phyloP scores from a whole-genome alignment of 1,284 basidiomycete species.

The Anthracocystis panici-leucophaei region DNA sequence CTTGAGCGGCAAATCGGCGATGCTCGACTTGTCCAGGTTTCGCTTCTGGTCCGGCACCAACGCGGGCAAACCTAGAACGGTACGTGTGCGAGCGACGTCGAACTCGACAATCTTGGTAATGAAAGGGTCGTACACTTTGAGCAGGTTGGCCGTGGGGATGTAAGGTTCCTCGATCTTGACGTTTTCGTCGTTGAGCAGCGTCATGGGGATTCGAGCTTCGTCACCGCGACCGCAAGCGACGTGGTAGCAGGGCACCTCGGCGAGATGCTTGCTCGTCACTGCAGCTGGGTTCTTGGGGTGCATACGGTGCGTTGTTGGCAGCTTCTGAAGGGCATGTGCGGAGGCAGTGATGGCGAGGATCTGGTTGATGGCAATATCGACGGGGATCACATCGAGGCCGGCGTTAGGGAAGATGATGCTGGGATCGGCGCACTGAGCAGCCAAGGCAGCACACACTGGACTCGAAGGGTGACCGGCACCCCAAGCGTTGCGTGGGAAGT shows the following conservation, averaged over 20 bases:
- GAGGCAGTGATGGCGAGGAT: constrained; percentile 49
- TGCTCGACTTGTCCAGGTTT: constrained; percentile 6
- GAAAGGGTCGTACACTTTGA: constrained; percentile 50
- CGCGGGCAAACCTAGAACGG: constrained; percentile 31
- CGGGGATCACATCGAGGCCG: constrained; percentile 49
- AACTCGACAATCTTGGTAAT: constrained; percentile 47
- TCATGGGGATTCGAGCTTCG: constrained; percentile 39
- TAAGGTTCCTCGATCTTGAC: constrained; percentile 45
- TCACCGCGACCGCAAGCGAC: constrained; percentile 41
- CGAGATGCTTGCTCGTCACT: constrained; percentile 36
- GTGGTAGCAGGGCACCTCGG: constrained; percentile 51
- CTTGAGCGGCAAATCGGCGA: constrained; percentile 39
- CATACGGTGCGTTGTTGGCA: constrained; percentile 38
- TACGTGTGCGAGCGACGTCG: constrained; percentile 35
- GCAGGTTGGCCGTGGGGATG: constrained; percentile 39
- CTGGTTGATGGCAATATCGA: constrained; percentile 52
- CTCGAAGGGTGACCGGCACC: constrained; percentile 51
- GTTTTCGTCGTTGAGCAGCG: constrained; percentile 31
- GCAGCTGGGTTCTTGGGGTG: constrained; percentile 47
- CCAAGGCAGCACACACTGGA: constrained; percentile 49
- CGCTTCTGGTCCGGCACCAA: constrained; percentile 25
- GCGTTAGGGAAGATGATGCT: constrained; percentile 39
- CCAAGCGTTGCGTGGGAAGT: constrained; percentile 48
- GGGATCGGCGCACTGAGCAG: constrained; percentile 25
- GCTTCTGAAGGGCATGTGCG: constrained; percentile 41